Conservation (phyloP, 805 yeast genomes). For the Clavispora carvajalis region DNA sequence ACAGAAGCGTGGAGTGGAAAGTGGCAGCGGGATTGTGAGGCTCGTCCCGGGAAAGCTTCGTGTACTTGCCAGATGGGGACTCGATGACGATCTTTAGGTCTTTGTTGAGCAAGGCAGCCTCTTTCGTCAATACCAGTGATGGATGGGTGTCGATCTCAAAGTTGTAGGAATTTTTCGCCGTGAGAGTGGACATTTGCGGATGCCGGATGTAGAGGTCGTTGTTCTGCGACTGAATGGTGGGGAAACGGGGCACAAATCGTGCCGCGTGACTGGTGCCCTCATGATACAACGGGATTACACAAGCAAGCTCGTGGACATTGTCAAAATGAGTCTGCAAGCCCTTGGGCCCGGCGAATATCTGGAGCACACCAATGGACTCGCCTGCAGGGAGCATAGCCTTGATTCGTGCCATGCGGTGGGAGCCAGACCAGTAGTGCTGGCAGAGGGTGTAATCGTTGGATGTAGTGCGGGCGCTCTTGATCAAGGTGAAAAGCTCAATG, state of each 20-base stretch:
- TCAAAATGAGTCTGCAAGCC: constrained; percentile 54
- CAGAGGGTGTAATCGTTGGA: constrained; percentile 56
- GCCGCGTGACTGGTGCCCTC: constrained; percentile 57
- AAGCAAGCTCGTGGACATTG: constrained; percentile 61
- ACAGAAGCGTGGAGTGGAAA: constrained; percentile 56
- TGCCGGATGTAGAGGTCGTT: constrained; percentile 78
- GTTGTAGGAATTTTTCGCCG: constrained; percentile 52
- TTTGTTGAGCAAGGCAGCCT: constrained; percentile 28
- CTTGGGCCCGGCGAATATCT: constrained; percentile 65
- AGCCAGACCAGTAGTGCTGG: constrained; percentile 72
- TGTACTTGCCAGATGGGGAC: constrained; percentile 79
- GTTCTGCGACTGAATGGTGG: constrained; percentile 61
- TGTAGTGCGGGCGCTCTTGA: constrained; percentile 47
- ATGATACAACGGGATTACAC: constrained; percentile 73
- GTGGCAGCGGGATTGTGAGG: constrained; percentile 44
- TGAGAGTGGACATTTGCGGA: constrained; percentile 71
- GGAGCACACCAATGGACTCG: constrained; percentile 65
- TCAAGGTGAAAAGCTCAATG: constrained; percentile 59
- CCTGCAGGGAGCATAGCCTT: constrained; percentile 76
- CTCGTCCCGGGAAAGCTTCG: constrained; percentile 50
- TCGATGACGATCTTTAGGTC: constrained; percentile 64
- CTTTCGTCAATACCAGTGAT: constrained; percentile 41
- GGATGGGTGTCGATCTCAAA: constrained; percentile 65
- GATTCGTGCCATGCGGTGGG: constrained; percentile 62
- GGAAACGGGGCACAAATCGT: constrained; percentile 66